phyloP scores from a whole-genome alignment of 169 alveolate genomes.

The Cystoisospora suis region DNA sequence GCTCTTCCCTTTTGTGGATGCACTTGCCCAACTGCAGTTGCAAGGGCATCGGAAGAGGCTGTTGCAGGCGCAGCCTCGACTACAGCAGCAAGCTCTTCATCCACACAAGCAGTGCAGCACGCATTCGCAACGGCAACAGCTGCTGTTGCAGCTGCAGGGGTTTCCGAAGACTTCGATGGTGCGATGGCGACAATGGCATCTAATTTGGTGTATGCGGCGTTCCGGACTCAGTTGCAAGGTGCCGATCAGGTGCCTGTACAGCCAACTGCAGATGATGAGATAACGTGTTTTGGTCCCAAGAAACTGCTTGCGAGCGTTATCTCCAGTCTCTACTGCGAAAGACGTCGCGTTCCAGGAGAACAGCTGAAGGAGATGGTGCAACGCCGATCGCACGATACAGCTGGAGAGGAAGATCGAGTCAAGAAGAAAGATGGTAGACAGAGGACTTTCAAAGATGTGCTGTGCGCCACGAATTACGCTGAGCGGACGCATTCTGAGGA shows the following conservation, averaged over 20 bases:
- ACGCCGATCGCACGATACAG: neutral
- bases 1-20: neutral
- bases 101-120: neutral
- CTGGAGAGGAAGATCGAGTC: neutral
- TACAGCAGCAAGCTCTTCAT: neutral
- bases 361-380: neutral
- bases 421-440: neutral
- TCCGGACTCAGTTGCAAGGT: neutral
- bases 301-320: neutral
- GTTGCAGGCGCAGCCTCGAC: neutral
- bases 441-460: too few species aligned
- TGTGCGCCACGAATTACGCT: neutral
- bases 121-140: conserved; percentile 7
- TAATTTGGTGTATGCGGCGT: neutral
- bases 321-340: neutral
- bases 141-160: neutral
- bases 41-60: neutral
- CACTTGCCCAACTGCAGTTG: neutral
- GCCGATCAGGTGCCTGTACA: neutral
- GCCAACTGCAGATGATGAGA: neutral
- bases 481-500: neutral
- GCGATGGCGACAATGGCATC: neutral
- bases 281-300: too few species aligned
- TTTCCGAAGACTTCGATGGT: neutral
- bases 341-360: neutral